Base-by-base conservation (phyloP, 148 eudicot genomes). In the Fagopyrum homotropicum region DNA sequence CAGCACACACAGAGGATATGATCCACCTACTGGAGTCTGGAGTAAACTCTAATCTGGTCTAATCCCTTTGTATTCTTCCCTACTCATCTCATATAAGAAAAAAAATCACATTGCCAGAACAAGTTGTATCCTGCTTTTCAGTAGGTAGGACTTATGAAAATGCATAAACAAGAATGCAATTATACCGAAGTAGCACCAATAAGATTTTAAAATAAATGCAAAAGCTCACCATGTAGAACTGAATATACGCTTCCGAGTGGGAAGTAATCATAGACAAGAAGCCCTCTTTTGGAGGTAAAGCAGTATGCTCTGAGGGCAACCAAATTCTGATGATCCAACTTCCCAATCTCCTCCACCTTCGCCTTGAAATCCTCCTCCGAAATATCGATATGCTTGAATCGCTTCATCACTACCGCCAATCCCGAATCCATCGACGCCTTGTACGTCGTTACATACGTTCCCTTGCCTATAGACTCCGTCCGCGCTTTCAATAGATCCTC, bases 231-330 rank as follows among this genome's bases (percentile, higher is more conserved):
- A 75, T 93, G 98, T 56, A 93, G 79, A 79, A 90, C 89, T 15
- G 98, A 96, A 73, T 93, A 93, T 35, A 93, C 83, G 83, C 96
- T 90, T 79, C 98, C 98, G 88, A 84, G 83, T 7, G 93, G 89
- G 92, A 93, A 84, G 84, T 93, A 93, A 69, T 93, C 98, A 82
- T 80, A 88, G 46, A 93, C 96, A 54, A 93, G 90, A 59, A 93
- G 93, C 82, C 89, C 90, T 79, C 90, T 96, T 75, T 93, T 91
- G 75, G 86, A 79, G 61, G 89, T 89, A 74, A 78, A 88, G 76
- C 90, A 89, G 72, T 93, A 93, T 72, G 98, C 98, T 78, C 87
- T 84, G 4, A 93, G 89, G 66, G 96, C 93, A 56, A 93, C 92
- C 92, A 93, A 83, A 84, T 89, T 87, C 70, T 85, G 84, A 75